Evolutionary conservation across 345 rosid species (phyloP), one percentile per base, ranked within the genome.

Genomic region (Laguncularia racemosa): DNA sequence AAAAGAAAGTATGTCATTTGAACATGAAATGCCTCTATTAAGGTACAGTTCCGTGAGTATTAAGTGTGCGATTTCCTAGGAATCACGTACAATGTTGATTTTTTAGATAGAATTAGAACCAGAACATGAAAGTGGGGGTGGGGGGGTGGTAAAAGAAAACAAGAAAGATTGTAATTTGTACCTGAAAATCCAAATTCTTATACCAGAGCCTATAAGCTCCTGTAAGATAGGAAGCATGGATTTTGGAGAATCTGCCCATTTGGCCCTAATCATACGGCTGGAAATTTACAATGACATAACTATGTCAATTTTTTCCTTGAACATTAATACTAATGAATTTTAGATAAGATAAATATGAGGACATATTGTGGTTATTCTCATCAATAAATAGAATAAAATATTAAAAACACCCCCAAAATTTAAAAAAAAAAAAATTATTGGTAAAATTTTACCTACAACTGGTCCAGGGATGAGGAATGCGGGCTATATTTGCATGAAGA

Each of bases 121-220:
- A 23, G 28, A 23, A 3, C 28, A 23, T 23, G 28, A 23, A 6
- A 6, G 28, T 23, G 5, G 5, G 5, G 28, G 28, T 3, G 5
- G 5, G 5, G 5, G 18, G 18, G 21, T 10, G n/a, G 9, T 0
- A 16, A 56, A 16, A 11, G 13, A 11, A 14, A 44, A 12, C 5
- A 16, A 44, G 44, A 38, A 23, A 43, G 20, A 8, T 28, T 16
- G n/a, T 6, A n/a, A n/a, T n/a, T n/a, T n/a, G 44, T 67, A 87
- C 97, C 96, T 91, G 76, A 80, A 92, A 2, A 89, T 69, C 97
- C 96, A 86, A 60, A 83, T 81, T 47, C 91, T 84, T n/a, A 86
- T 74, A 13, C 84, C 84, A 40, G 84, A 55, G 50, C 75, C 76
- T 51, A 86, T 75, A 19, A 89, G 93, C 15, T 78, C 58, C 63